phyloP scores from a whole-genome alignment of 176 grass and related monocot species.

The Pharus latifolius region DNA sequence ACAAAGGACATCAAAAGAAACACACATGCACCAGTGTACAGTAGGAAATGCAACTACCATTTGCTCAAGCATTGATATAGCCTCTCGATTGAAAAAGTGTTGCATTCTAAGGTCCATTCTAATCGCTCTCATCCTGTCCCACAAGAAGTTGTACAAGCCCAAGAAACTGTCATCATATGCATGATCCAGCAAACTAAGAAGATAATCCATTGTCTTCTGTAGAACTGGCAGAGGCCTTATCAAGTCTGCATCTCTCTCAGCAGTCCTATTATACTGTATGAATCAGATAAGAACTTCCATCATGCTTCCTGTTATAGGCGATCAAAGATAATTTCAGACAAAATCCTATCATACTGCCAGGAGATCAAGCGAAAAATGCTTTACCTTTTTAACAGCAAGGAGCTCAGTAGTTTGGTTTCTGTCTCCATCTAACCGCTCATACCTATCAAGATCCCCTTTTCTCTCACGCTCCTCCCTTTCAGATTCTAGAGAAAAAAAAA shows the following conservation, averaged over 20 bases:
- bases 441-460: constrained; percentile 96
- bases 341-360: constrained; percentile 19
- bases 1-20: neutral
- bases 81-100: constrained; percentile 68
- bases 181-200: constrained; percentile 77
- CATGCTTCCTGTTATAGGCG: constrained; percentile 30
- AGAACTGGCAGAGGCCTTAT: constrained; percentile 94
- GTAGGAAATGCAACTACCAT: constrained; percentile 56
- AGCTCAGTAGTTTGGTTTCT: constrained; percentile 85
- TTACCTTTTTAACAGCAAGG: constrained; percentile 93
- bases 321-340: constrained; percentile 43
- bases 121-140: constrained; percentile 97
- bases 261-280: constrained; percentile 92
- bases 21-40: neutral
- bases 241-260: constrained; percentile 70
- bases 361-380: constrained; percentile 27
- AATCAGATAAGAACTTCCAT: constrained; percentile 49
- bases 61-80: constrained; percentile 94
- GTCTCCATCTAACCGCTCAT: constrained; percentile 72
- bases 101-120: constrained; percentile 99
- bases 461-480: constrained; percentile 90
- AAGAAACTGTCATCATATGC: constrained; percentile 70
- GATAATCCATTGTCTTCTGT: constrained; percentile 83
- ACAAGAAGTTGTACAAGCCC: constrained; percentile 92
- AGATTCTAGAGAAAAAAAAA: constrained; percentile 51